A percentile compares a stretch with the other conserved stretches of the same genome.
Evolutionary conservation across 495 filamentous ascomycete genomes (phyloP).

Genomic region (Rhizodiscina lignyota): DNA sequence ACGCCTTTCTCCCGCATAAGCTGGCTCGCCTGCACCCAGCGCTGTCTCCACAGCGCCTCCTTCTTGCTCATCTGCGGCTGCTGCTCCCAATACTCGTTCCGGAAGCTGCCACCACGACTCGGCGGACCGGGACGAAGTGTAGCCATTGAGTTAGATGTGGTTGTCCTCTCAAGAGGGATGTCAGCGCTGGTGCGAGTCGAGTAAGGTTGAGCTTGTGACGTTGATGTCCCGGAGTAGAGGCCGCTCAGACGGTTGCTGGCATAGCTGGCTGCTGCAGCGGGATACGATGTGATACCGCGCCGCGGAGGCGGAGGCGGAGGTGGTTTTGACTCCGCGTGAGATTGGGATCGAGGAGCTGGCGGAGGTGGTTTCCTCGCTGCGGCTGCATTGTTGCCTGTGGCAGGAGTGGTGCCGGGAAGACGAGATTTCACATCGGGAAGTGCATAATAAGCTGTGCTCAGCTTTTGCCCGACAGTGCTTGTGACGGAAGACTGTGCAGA

Average conservation of each 20-base stretch:
- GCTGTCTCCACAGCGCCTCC: slow-evolving; percentile 63
- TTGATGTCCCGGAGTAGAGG: slow-evolving; percentile 11
- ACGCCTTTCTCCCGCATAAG: slow-evolving; percentile 53
- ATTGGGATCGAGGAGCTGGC: not conserved
- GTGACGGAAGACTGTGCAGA: too few relatives aligned
- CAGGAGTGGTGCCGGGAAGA: too few relatives aligned
- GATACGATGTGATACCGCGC: slow-evolving; percentile 22
- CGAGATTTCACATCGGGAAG: too few relatives aligned
- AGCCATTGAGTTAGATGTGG: not conserved
- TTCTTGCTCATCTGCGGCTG: slow-evolving; percentile 41
- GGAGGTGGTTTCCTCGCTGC: not conserved
- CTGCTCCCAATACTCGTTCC: slow-evolving; percentile 4
- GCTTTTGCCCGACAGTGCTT: too few relatives aligned
- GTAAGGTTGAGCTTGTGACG: slow-evolving; percentile 8
- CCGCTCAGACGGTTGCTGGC: slow-evolving; percentile 18
- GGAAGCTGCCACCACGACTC: not conserved
- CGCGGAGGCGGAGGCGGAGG: slow-evolving; percentile 25
- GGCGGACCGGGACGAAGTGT: not conserved
- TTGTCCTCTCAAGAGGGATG: too few relatives aligned
- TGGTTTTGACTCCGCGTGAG: slow-evolving; percentile 1
- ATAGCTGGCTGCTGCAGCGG: slow-evolving; percentile 26
- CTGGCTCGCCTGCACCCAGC: slow-evolving; percentile 61
- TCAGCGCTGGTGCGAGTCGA: slow-evolving; percentile 5
- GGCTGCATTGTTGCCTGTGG: too few relatives aligned
- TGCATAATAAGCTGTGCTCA: too few relatives aligned